These are phyloP conservation scores for Mytilinidion resinicola DNA, from an alignment of 495 filamentous ascomycete genomes.

Conservation along the genomic window DNA sequence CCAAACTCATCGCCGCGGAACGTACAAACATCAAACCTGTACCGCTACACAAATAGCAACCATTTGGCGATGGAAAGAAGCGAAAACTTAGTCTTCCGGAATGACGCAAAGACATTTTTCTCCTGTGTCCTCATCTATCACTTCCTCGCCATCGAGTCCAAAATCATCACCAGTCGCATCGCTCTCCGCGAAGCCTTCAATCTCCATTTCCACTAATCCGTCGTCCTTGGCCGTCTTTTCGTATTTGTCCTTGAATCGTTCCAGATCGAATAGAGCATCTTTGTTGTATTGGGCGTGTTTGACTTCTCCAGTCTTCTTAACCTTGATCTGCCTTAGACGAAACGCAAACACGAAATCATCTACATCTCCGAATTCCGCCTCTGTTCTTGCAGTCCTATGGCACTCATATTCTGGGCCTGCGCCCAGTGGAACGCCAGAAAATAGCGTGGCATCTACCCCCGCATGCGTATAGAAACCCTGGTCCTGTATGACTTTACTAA, in stretches of 20 bases:
- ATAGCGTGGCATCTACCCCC: not conserved
- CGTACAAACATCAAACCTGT: too few species aligned
- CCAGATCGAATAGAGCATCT: not conserved
- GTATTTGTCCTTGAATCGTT: not conserved
- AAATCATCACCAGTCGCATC: not conserved
- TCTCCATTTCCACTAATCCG: not conserved
- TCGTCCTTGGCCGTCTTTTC: not conserved
- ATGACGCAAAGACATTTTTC: not conserved
- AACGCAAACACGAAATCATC: conserved; percentile 6
- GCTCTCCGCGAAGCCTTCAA: not conserved
- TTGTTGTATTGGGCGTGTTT: not conserved
- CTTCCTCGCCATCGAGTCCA: not conserved
- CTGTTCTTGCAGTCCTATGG: not conserved
- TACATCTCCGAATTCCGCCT: not conserved
- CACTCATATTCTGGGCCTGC: not conserved
- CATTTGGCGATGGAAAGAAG: too few species aligned
- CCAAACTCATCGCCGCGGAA: too few species aligned
- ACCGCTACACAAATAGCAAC: too few species aligned
- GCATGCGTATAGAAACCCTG: not conserved
- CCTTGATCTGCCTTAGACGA: not conserved
- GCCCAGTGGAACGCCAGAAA: not conserved
- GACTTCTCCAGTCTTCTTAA: conserved; percentile 1
- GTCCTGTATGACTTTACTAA: not conserved
- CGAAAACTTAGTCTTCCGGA: too few species aligned
- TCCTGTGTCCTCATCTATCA: not conserved